Conservation (phyloP, 352 stramenopile genomes). For the Halophytophthora polymorphica region DNA sequence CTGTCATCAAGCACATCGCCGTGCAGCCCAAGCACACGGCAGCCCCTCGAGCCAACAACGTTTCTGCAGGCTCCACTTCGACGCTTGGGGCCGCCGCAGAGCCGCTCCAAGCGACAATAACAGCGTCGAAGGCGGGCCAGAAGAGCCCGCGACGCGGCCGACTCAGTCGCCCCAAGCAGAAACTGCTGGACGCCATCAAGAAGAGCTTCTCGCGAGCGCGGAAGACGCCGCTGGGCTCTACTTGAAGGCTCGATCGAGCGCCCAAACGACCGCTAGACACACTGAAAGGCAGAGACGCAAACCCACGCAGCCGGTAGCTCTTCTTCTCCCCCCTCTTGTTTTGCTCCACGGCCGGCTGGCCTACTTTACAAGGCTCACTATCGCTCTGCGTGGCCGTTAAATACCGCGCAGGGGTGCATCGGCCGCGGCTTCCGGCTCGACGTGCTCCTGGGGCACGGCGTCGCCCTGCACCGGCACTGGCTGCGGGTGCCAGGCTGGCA, state of each 20-base stretch:
- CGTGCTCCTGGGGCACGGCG: slow-evolving; percentile 30
- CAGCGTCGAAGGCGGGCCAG: not conserved
- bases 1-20: slow-evolving; percentile 6
- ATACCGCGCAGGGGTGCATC: slow-evolving; percentile 73
- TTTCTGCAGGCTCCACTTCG: not conserved
- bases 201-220: slow-evolving; percentile 37
- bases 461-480: slow-evolving; percentile 37
- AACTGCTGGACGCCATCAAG: slow-evolving; percentile 59
- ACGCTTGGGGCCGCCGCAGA: not conserved
- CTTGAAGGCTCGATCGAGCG: not conserved
- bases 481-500: slow-evolving; percentile 79
- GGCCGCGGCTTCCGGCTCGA: slow-evolving; percentile 34
- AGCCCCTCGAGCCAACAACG: not conserved
- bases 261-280: not conserved
- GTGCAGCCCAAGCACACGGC: slow-evolving; percentile 24
- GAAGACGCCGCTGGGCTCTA: slow-evolving; percentile 17
- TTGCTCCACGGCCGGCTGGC: slow-evolving; percentile 13
- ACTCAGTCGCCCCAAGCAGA: slow-evolving; percentile 63
- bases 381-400: slow-evolving; percentile 28
- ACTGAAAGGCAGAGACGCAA: not conserved
- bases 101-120: slow-evolving; percentile 10
- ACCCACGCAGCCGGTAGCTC: no score
- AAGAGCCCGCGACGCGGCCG: slow-evolving; percentile 16
- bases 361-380: slow-evolving; percentile 8
- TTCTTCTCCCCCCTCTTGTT: not conserved